Base-by-base conservation (phyloP, 2,329 filamentous ascomycete species). In the Trichoderma harzianum region DNA sequence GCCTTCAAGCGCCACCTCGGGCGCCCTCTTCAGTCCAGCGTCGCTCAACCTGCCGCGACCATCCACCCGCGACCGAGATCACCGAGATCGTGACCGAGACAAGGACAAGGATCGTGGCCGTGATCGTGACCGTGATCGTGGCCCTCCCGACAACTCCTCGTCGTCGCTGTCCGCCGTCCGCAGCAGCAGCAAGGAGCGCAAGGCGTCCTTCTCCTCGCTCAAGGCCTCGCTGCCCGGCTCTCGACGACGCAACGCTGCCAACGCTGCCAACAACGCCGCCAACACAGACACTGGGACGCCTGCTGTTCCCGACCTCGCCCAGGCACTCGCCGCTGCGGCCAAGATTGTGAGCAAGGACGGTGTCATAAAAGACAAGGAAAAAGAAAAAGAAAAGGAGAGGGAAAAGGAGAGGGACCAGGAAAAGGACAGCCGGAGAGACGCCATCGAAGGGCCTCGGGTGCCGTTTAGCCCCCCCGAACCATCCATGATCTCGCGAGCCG, bases 221-320 rank as follows among this genome's bases (percentile, higher is more conserved):
- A 88, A 87, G 77, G 74, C 86, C 10, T 88, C 87, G 57, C 83
- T 88, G 73, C 84, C 85, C 70, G 82, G 82, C 74, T 82, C 84
- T 28, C 82, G 84, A 11, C 80, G 83, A 10, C 80, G 84, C 61
- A 79, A 80, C 65, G 81, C 77, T 73, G 76, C 80, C n/a, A n/a
- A n/a, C n/a, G n/a, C n/a, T n/a, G n/a, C n/a, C n/a, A n/a, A n/a
- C n/a, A n/a, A n/a, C n/a, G n/a, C n/a, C n/a, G n/a, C n/a, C n/a
- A n/a, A n/a, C n/a, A n/a, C n/a, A n/a, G n/a, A n/a, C n/a, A n/a
- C n/a, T n/a, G n/a, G n/a, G n/a, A n/a, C n/a, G n/a, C n/a, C n/a
- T 39, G 85, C 86, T 7, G 81, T 89, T 21, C 86, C 86, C 60
- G 85, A 88, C 67, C 86, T 86, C 79, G 85, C 85, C 5, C 83